phyloP scores from a whole-genome alignment of 257 asterid species.

The Fraxinus anomala region DNA sequence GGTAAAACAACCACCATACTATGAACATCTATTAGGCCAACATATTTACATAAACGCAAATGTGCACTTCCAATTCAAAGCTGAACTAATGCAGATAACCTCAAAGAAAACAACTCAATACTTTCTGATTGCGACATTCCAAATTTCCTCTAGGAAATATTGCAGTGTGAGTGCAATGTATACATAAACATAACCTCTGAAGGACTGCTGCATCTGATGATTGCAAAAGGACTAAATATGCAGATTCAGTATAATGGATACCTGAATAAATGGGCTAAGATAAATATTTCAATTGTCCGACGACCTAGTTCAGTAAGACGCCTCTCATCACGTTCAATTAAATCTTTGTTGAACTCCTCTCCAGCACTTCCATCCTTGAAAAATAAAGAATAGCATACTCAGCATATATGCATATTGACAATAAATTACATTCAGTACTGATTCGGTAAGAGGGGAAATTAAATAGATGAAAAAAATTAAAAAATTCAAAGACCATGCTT shows the following conservation, averaged over 20 bases:
- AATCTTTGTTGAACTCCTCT: slow-evolving; percentile 77
- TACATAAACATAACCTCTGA: neutral
- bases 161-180: neutral
- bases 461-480: neutral
- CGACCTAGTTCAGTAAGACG: slow-evolving; percentile 95
- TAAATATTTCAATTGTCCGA: slow-evolving; percentile 86
- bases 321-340: slow-evolving; percentile 82
- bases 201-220: neutral
- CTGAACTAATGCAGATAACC: neutral
- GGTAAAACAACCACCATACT: neutral
- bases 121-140: neutral
- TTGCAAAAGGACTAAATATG: neutral
- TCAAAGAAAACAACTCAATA: neutral
- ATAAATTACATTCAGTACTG: neutral
- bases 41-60: neutral
- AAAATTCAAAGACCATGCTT: neutral
- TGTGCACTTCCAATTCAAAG: neutral
- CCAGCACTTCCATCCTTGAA: slow-evolving; percentile 79
- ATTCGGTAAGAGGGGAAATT: neutral
- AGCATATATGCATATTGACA: neutral
- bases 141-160: neutral
- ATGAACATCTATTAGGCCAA: neutral
- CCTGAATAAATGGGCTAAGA: slow-evolving; percentile 89
- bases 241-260: slow-evolving; percentile 23
- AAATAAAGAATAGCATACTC: slow-evolving; percentile 17